phyloP scores from a whole-genome alignment of 352 stramenopile genomes.

The Thalassiosira exigua region DNA sequence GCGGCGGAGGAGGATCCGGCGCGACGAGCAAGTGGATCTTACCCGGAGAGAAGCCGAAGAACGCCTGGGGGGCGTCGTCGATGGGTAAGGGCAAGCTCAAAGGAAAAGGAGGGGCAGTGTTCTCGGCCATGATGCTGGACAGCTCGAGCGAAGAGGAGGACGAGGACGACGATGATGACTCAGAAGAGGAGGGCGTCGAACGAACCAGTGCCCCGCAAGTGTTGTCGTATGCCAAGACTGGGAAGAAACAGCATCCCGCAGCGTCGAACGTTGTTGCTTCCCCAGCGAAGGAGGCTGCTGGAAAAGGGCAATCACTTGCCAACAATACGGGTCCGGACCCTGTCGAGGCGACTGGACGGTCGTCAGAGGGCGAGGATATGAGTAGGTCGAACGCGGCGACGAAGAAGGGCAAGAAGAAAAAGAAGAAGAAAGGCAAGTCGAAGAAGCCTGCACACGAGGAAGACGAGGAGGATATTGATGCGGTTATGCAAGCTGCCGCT shows the following conservation, averaged over 20 bases:
- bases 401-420: conserved; percentile 37
- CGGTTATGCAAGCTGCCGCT: neutral
- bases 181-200: too few relatives aligned
- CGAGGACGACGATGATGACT: conserved; percentile 17
- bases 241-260: conserved; percentile 33
- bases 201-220: neutral
- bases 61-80: conserved; percentile 18
- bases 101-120: conserved; percentile 46
- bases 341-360: conserved; percentile 2
- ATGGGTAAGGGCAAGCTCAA: conserved; percentile 36
- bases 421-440: conserved; percentile 46
- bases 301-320: too few relatives aligned
- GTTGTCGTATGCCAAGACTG: conserved; percentile 1
- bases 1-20: too few relatives aligned
- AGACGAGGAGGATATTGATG: too few relatives aligned
- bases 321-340: too few relatives aligned
- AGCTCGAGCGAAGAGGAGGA: conserved; percentile 57
- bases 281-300: too few relatives aligned
- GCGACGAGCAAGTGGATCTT: conserved; percentile 52
- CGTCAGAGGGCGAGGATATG: neutral
- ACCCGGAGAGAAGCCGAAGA: conserved; percentile 41
- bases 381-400: neutral
- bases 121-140: conserved; percentile 69
- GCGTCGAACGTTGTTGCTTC: conserved; percentile 11
- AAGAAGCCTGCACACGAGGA: too few relatives aligned